Percentiles rank a stretch among this genome's conserved stretches.
These are phyloP conservation scores for Crithidia fasciculata DNA, from an alignment of 208 protist species.

Conservation along the genomic window DNA sequence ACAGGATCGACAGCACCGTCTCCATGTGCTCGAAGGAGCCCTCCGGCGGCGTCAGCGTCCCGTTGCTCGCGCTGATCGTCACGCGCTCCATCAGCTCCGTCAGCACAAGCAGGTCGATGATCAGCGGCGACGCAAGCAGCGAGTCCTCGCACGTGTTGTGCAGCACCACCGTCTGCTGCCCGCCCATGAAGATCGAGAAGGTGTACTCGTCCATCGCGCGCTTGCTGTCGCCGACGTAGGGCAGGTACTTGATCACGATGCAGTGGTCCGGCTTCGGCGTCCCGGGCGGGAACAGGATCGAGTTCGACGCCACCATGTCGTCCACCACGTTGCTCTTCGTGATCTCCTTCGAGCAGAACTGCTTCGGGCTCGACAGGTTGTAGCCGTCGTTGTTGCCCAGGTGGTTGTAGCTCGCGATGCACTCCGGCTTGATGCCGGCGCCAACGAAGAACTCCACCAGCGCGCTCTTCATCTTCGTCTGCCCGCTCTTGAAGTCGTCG, in stretches of 20 bases:
- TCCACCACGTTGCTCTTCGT: constrained; percentile 99
- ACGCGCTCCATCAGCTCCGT: constrained; percentile 97
- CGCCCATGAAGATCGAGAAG: constrained; percentile 98
- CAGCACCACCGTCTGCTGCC: constrained; percentile 94
- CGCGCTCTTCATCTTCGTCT: constrained; percentile 99
- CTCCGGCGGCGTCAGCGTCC: constrained; percentile 15
- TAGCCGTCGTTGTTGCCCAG: constrained; percentile 99
- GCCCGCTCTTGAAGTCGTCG: constrained; percentile 99
- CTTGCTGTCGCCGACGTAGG: constrained; percentile 97
- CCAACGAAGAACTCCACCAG: constrained; percentile 98
- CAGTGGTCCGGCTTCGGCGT: constrained; percentile 97
- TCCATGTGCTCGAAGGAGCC: constrained; percentile 90
- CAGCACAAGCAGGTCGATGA: constrained; percentile 98
- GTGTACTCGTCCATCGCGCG: constrained; percentile 99
- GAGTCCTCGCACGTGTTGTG: constrained; percentile 99
- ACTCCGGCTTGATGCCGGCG: constrained; percentile 91
- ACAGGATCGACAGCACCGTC: constrained; percentile 94
- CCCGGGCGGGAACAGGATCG: constrained; percentile 93
- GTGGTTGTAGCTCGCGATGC: constrained; percentile 93
- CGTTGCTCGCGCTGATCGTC: constrained; percentile 40
- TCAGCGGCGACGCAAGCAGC: constrained; percentile 97
- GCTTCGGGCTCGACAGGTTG: constrained; percentile 95
- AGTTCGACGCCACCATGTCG: constrained; percentile 98
- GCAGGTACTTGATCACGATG: constrained; percentile 99
- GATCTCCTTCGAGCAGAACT: constrained; percentile 99